Evolutionary conservation across 2,329 filamentous ascomycete species (phyloP).

Genomic region (Ceratocystis eucalypticola): DNA sequence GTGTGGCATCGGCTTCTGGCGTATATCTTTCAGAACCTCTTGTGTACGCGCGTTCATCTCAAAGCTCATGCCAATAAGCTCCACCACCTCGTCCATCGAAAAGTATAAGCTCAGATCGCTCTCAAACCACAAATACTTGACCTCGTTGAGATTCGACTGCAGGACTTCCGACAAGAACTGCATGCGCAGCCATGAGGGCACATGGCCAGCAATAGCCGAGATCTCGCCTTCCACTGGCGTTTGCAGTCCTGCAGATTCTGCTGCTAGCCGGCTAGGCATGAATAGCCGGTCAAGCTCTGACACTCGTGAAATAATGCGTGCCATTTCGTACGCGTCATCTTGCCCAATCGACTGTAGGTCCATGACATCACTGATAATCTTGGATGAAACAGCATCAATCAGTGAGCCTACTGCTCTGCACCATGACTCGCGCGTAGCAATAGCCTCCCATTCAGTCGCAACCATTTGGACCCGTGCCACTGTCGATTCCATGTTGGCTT

Average conservation of each 20-base stretch:
- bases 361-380: conserved; percentile 47
- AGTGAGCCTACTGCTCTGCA: conserved; percentile 48
- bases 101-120: conserved; percentile 54
- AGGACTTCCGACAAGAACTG: conserved; percentile 52
- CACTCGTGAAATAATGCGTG: conserved; percentile 43
- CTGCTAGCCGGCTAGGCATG: conserved; percentile 31
- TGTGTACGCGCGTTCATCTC: conserved; percentile 47
- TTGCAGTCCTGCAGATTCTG: conserved; percentile 16
- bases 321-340: conserved; percentile 50
- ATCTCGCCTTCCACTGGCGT: conserved; percentile 29
- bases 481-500: conserved; percentile 40
- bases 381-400: conserved; percentile 44
- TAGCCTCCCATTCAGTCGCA: conserved; percentile 42
- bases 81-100: conserved; percentile 45
- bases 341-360: conserved; percentile 48
- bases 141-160: conserved; percentile 52
- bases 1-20: conserved; percentile 34
- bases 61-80: conserved; percentile 50
- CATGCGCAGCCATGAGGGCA: conserved; percentile 47
- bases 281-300: conserved; percentile 49
- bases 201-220: conserved; percentile 46
- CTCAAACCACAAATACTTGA: conserved; percentile 50
- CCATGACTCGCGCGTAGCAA: conserved; percentile 48
- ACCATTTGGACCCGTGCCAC: conserved; percentile 39
- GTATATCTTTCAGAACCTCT: conserved; percentile 46